These are phyloP conservation scores for Aphanoascus verrucosus DNA, from an alignment of 2,329 filamentous ascomycete species.

Conservation along the genomic window DNA sequence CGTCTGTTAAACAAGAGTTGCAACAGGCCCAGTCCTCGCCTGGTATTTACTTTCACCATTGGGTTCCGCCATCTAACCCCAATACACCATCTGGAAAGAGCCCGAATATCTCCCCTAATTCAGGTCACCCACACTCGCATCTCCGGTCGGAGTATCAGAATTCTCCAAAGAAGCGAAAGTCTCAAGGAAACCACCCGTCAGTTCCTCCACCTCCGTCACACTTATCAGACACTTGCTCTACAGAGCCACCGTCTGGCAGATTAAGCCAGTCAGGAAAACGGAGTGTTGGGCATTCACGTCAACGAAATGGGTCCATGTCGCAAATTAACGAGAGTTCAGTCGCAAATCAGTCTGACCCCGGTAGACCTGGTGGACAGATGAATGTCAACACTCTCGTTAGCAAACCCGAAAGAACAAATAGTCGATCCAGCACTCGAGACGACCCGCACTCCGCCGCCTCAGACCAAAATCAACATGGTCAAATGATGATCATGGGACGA, in stretches of 20 bases:
- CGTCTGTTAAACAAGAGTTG: constrained; percentile 27
- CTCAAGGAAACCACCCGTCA: constrained; percentile 44
- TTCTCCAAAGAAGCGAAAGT: constrained; percentile 78
- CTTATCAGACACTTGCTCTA: constrained; percentile 29
- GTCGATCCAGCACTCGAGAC: constrained; percentile 7
- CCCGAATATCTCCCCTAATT: constrained; percentile 40
- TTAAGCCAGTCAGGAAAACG: background rate
- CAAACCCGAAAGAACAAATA: background rate
- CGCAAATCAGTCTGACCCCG: background rate
- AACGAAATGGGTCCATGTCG: constrained; percentile 3
- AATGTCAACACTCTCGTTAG: constrained; percentile 9
- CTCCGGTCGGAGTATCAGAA: constrained; percentile 53
- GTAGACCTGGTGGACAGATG: constrained; percentile 6
- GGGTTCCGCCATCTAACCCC: constrained; percentile 71
- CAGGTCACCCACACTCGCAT: constrained; percentile 38
- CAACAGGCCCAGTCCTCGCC: constrained; percentile 56
- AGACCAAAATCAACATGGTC: constrained; percentile 7
- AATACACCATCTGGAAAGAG: constrained; percentile 64
- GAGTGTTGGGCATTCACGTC: constrained; percentile 1
- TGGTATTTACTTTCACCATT: constrained; percentile 83
- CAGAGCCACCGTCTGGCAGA: constrained; percentile 4
- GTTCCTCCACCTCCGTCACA: constrained; percentile 43
- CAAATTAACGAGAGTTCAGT: background rate
- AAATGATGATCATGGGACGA: constrained; percentile 1
- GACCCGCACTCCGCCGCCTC: background rate